Base-by-base conservation (phyloP, 139 green algal genomes). In the Pseudopediastrum boryanum region DNA sequence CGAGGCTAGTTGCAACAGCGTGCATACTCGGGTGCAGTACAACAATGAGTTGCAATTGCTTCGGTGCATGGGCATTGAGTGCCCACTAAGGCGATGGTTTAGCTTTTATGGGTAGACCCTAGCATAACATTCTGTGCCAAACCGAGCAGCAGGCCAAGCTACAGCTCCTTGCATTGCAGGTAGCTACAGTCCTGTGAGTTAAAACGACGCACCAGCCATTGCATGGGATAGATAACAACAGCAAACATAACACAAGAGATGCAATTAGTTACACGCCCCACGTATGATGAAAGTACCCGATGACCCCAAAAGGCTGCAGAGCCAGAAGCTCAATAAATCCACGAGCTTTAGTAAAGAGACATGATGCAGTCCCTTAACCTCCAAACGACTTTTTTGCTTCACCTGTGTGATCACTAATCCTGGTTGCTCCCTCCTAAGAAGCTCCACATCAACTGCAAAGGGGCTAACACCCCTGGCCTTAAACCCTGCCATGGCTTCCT, bases 321-420 rank as follows among this genome's bases (percentile, higher is more conserved):
- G 19, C 19, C 48, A n/a, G 48, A 21, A 58, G 48, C 48, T 58
- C 48, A 16, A 58, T 58, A 58, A 21, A 16, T 21, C 48, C 48
- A 16, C 21, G 19, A n/a, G 48, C 19, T 21, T 58, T 58, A 21
- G 48, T 21, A 58, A 58, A 21, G 48, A 21, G 48, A 58, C 48
- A 58, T 16, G 48, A n/a, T 16, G 48, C 33, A 39, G 54, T n/a
- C n/a, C n/a, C n/a, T n/a, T 27, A 27, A 64, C 54, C 13, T 27
- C 9, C 54, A 27, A 64, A n/a, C 35, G 35, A 27, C 21, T 39
- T 16, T 71, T 23, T 23, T 63, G 27, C 44, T 29, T 2, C 31
- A 76, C 72, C 72, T 79, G 72, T 7, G 72, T 69, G 0, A 79
- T 39, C 33, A 79, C 43, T 4, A 79, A 58, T 0, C 39, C 56